Percentiles rank a stretch among this genome's conserved stretches.
phyloP scores from a whole-genome alignment of 2,329 filamentous ascomycete genomes.

The Thyridium curvatum region DNA sequence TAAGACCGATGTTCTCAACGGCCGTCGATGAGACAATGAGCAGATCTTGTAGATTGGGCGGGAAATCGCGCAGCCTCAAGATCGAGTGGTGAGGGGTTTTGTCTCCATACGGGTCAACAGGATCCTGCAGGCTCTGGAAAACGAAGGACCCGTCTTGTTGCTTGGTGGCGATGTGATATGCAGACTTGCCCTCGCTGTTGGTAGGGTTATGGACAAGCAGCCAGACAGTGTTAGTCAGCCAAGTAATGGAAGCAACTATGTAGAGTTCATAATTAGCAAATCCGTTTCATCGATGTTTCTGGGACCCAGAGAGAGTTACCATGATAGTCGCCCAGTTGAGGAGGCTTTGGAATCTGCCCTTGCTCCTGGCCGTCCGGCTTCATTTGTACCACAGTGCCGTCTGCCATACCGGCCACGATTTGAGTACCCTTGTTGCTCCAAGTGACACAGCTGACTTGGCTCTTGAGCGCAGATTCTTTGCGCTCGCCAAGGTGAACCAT shows the following conservation, averaged over 20 bases:
- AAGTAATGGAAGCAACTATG: slow-evolving; percentile 70
- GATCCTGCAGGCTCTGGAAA: slow-evolving; percentile 69
- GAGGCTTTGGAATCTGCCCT: slow-evolving; percentile 72
- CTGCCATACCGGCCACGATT: slow-evolving; percentile 74
- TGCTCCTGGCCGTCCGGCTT: slow-evolving; percentile 73
- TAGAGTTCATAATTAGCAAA: neutral
- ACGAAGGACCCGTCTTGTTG: slow-evolving; percentile 56
- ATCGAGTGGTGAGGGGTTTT: slow-evolving; percentile 71
- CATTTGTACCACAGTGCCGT: slow-evolving; percentile 79
- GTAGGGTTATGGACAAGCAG: slow-evolving; percentile 70
- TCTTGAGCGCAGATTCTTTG: slow-evolving; percentile 58
- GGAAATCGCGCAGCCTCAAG: slow-evolving; percentile 71
- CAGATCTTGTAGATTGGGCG: slow-evolving; percentile 72
- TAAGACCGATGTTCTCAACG: slow-evolving; percentile 69
- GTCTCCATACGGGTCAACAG: slow-evolving; percentile 67
- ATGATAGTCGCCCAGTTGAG: slow-evolving; percentile 59
- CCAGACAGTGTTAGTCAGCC: slow-evolving; percentile 86
- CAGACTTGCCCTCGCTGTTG: slow-evolving; percentile 54
- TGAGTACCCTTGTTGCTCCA: slow-evolving; percentile 96
- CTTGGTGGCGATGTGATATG: slow-evolving; percentile 75
- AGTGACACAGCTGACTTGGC: slow-evolving; percentile 73
- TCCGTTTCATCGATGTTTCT: neutral
- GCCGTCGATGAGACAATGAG: slow-evolving; percentile 78
- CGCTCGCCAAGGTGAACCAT: slow-evolving; percentile 70
- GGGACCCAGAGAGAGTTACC: slow-evolving; percentile 39